Evolutionary conservation across 495 filamentous ascomycete genomes (phyloP), one percentile per base, ranked within the genome.

Genomic region (Annulohypoxylon maeteangense): DNA sequence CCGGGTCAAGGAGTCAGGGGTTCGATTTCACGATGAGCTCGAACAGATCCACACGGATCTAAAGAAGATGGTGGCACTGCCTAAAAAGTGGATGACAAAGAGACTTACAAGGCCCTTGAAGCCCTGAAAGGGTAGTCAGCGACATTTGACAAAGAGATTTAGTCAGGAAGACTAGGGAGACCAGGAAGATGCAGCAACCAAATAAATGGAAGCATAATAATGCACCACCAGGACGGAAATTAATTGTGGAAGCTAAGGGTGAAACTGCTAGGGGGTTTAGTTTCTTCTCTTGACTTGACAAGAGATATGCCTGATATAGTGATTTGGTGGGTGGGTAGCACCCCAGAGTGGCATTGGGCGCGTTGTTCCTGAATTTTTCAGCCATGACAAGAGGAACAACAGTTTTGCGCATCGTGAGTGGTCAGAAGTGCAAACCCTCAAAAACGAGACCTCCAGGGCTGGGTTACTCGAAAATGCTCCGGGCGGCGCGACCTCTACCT

Each of bases 171-270:
- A 29, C 27, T n/a, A 29, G 27, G 27, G 6, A 29, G 27, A 29
- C 27, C 36, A 40, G 32, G 32, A 47, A 54, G 55, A 23, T 4
- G 32, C 8, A 47, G 20, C 27, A 51, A 54, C 61, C 50, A 66
- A 62, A 68, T 65, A 72, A 42, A 60, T 32, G 14, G 47, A 62
- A 50, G 42, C 70, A 69, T 73, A 23, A 69, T 73, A 23, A 69
- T 42, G 60, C 48, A 36, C 31, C 31, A 42, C 40, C 44, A 38
- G 32, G 7, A 50, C 50, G 65, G 70, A 73, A 66, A 73, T 73
- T 73, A 69, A 73, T 73, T 73, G 23, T 69, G 65, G 70, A 14
- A 73, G 70, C 20, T 59, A 58, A 69, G 56, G 65, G 34, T 73
- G 65, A 68, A 69, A 69, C 65, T 45, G 61, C 42, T 45, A 68